Percentiles rank a stretch among this genome's conserved stretches.
Conservation (phyloP, 225 moss, liverwort and hornwort genomes). For the Asterella californica region DNA sequence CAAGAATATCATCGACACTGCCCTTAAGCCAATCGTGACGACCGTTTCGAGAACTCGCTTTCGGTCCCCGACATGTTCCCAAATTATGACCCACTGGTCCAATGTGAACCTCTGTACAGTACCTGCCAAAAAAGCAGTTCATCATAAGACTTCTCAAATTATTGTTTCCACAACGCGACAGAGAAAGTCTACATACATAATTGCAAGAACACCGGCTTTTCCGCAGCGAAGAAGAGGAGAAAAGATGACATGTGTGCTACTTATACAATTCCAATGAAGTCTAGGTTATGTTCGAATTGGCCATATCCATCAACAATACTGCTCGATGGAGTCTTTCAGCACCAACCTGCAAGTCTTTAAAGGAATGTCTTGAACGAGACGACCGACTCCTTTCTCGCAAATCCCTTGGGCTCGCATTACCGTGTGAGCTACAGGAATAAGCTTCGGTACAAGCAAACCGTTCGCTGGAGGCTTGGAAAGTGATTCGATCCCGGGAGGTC, state of each 20-base stretch:
- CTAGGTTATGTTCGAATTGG: no score
- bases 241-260: background rate
- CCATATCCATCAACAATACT: no score
- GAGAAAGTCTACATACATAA: background rate
- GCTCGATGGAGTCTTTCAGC: background rate
- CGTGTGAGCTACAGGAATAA: conserved; percentile 63
- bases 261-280: background rate
- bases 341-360: conserved; percentile 82
- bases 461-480: conserved; percentile 59
- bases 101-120: conserved; percentile 65
- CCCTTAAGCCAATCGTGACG: conserved; percentile 77
- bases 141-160: background rate
- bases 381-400: conserved; percentile 57
- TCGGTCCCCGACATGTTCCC: conserved; percentile 63
- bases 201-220: background rate
- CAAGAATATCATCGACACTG: conserved; percentile 59
- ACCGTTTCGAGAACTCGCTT: conserved; percentile 38
- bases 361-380: conserved; percentile 55
- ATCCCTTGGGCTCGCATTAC: conserved; percentile 61
- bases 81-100: conserved; percentile 61
- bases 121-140: conserved; percentile 36
- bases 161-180: background rate
- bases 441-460: conserved; percentile 63
- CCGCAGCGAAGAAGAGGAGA: background rate
- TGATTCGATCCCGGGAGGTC: conserved; percentile 32